Evolutionary conservation across 225 moss, liverwort and hornwort genomes (phyloP), one percentile per base, ranked within the genome.

Genomic region (Thuidium tamariscinum): DNA sequence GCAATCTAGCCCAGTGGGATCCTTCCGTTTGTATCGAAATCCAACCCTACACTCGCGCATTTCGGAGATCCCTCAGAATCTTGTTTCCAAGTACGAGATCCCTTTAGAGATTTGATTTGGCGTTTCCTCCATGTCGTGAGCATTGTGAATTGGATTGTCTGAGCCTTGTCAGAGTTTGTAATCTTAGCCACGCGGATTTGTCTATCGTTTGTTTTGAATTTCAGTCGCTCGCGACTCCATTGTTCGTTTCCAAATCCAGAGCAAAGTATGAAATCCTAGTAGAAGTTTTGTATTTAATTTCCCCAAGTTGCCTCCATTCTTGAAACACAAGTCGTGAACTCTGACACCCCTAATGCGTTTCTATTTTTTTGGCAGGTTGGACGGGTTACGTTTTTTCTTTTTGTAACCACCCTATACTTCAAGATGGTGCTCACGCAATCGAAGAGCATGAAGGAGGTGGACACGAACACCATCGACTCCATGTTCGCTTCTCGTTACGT

Each of bases 401-500:
- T 32, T 14, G 8, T 37, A 42, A 29, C n/a, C 37, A 8, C 18
- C n/a, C 16, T 5, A 30, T 16, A 37, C 30, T 36, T 14, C 73
- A 74, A 55, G 74, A 87, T 90, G 90, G 90, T 88, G 88, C 90
- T 90, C 72, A 83, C 88, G 70, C 77, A 88, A 44, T 88, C 86
- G 86, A 88, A 55, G 88, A 83, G 79, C 29, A 83, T 79, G 88
- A 74, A 88, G 86, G 88, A 88, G 29, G 54, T 76, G 86, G 82
- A 87, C 51, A 51, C 71, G 67, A 76, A 77, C 84, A 77, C 82
- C 55, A 55, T 89, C 80, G 91, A 91, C 83, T 93, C 89, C 72
- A 88, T 88, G 62, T 93, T 91, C 34, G 92, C 91, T 39, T 93
- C 92, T 78, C 89, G 92, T 34, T 93, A 93, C 57, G 88, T 86